Percentiles rank a stretch among this genome's conserved stretches.
These are phyloP conservation scores for Metarhizium rileyi DNA, from an alignment of 2,329 filamentous ascomycete genomes.

Conservation along the genomic window DNA sequence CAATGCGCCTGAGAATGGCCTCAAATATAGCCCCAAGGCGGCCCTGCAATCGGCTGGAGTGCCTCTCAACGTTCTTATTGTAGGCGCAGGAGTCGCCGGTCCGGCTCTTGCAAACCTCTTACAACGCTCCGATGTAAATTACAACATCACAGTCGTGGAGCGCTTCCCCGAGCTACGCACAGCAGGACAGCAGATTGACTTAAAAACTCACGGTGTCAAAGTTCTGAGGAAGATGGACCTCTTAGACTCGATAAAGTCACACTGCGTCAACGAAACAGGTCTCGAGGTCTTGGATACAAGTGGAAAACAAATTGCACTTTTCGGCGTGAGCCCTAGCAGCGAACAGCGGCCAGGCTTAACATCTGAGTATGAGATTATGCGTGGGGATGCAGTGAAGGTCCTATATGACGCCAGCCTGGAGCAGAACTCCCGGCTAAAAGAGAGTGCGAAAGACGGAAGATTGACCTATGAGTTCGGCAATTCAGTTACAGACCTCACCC, in stretches of 20 bases:
- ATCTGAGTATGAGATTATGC: not conserved
- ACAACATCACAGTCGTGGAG: constrained; percentile 66
- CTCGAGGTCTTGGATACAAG: constrained; percentile 32
- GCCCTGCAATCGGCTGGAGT: too few species aligned
- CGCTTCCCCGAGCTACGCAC: constrained; percentile 65
- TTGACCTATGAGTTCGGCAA: not conserved
- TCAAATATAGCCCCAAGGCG: too few species aligned
- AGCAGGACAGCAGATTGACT: constrained; percentile 35
- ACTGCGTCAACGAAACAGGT: constrained; percentile 38
- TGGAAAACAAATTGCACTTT: constrained; percentile 13
- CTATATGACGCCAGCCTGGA: not conserved
- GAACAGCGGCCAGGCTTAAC: not conserved
- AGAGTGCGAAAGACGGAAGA: too few species aligned
- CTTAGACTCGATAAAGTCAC: constrained; percentile 23
- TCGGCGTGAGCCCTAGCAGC: not conserved
- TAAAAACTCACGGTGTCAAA: constrained; percentile 31
- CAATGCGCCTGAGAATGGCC: too few species aligned
- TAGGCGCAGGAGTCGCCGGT: constrained; percentile 35
- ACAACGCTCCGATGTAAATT: constrained; percentile 23
- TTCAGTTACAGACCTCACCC: not conserved
- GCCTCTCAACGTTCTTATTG: constrained; percentile 37
- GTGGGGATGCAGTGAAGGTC: not conserved
- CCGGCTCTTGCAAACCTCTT: constrained; percentile 33
- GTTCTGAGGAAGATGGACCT: constrained; percentile 31
- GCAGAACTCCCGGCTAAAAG: too few species aligned